A percentile compares a stretch with the other conserved stretches of the same genome.
These are phyloP conservation scores for Filobasidium wieringae DNA, from an alignment of 768 basidiomycete genomes.

Conservation along the genomic window DNA sequence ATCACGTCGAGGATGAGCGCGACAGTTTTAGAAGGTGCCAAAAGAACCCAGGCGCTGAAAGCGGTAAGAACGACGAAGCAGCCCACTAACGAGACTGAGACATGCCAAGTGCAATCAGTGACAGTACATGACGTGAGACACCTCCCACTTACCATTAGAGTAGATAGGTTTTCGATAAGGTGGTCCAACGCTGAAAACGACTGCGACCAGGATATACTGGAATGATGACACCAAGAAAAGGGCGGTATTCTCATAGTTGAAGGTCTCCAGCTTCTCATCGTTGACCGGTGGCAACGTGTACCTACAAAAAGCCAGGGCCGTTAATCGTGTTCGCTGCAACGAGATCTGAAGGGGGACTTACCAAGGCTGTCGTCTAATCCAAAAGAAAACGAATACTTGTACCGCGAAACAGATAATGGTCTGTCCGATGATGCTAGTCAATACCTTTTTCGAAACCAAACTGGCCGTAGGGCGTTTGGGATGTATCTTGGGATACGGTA, in stretches of 20 bases:
- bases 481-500: slow-evolving; percentile 74
- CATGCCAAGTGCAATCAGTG: not conserved
- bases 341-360: slow-evolving; percentile 37
- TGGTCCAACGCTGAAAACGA: slow-evolving; percentile 93
- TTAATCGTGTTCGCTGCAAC: not conserved
- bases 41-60: slow-evolving; percentile 66
- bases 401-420: slow-evolving; percentile 68
- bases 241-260: slow-evolving; percentile 81
- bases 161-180: slow-evolving; percentile 91
- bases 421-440: slow-evolving; percentile 86
- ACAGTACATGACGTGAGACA: not conserved
- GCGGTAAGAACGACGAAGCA: slow-evolving; percentile 56
- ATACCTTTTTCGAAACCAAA: slow-evolving; percentile 86
- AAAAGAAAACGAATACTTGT: slow-evolving; percentile 79
- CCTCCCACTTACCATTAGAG: slow-evolving; percentile 62
- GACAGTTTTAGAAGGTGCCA: slow-evolving; percentile 55
- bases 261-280: slow-evolving; percentile 63
- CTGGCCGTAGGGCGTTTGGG: slow-evolving; percentile 88
- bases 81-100: slow-evolving; percentile 64
- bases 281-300: slow-evolving; percentile 59
- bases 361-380: slow-evolving; percentile 79
- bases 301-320: slow-evolving; percentile 43
- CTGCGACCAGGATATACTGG: slow-evolving; percentile 95
- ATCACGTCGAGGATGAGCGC: slow-evolving; percentile 62
- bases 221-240: slow-evolving; percentile 92